Base-by-base conservation (phyloP, 306 rosid genomes). In the Adenanthera pavonina region DNA sequence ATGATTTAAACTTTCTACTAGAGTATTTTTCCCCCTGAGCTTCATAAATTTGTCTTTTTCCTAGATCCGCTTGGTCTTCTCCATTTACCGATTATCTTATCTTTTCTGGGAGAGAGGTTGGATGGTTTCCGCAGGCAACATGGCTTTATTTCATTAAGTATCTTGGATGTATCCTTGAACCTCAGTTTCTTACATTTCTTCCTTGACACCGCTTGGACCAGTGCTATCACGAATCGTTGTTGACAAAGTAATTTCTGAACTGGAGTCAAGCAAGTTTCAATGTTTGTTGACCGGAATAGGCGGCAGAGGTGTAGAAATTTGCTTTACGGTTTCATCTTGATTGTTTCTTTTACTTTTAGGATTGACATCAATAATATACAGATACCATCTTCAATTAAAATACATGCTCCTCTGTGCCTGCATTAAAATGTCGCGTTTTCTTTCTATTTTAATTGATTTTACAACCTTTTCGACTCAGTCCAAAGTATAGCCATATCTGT, bases 191-290 rank as follows among this genome's bases (percentile, higher is more conserved):
- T 83, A 15, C 41, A 20, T 82, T 25, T 73, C 44, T 85, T 44
- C 89, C 94, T 92, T 91, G 59, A 92, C 85, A 33, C 87, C 52
- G 8, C 65, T 76, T 80, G 82, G 49, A 89, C 80, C 91, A 94
- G 98, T 92, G 82, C 89, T 94, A 69, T 90, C 97, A 77, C 88
- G 89, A 72, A 85, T 87, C 11, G 80, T 92, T 78, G 93, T 87
- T 74, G 92, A 92, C 15, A 85, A 86, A 81, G 94, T 92, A 71
- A 84, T 88, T 78, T 75, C 94, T 51, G 98, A 94, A 73, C 89
- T 92, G 48, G 94, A 94, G 90, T 90, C 95, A 5, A 80, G 88
- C 76, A 94, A 97, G 33, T 94, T 92, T 86, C 97, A 89, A 65
- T 94, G 98, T 84, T 81, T 92, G 83, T 87, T 76, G 44, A 92